Evolutionary conservation across 768 basidiomycete species (phyloP), one percentile per base, ranked within the genome.

Genomic region (Termitomyces sp.): DNA sequence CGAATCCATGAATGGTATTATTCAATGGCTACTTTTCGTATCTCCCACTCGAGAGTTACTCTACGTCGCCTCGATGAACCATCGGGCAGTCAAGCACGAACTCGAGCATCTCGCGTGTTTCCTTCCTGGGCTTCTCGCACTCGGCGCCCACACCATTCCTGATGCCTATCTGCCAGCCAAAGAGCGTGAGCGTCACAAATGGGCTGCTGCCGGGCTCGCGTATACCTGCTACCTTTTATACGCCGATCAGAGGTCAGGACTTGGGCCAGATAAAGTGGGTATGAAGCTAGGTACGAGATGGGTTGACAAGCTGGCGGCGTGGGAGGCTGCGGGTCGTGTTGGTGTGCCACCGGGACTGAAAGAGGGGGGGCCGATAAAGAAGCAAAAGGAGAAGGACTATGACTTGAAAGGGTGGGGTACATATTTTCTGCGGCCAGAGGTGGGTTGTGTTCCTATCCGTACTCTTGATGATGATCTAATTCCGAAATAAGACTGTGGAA

Each of bases 81-180:
- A 63, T 38, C 76, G 69, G n/a, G 53, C 20, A 5, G 74, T 82
- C 22, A 69, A 74, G 2, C 79, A 82, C 63, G 74, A 70, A 32
- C 77, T 88, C 58, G 88, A 90, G 68, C 89, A 90, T 66, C 79
- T 89, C 28, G 83, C 87, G 2, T 90, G 88, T 70, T 89, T 87
- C 78, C 80, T 89, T 42, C 85, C 87, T 0, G 88, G 88, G 0
- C 73, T 88, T 20, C 76, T 90, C 53, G 84, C 85, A 0, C 79
- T 89, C 7, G 89, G 87, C n/a, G 83, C 79, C 2, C 73, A 81
- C 59, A 79, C 78, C 4, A 77, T 87, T 38, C 69, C 67, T 28
- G 59, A n/a, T 32, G 35, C 58, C 16, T 69, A 73, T 45, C 73
- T 81, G 15, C 53, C 75, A 0, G 57, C 65, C 2, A 62, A 69